phyloP scores from a whole-genome alignment of 768 basidiomycete species.

The Lyophyllum semitale region DNA sequence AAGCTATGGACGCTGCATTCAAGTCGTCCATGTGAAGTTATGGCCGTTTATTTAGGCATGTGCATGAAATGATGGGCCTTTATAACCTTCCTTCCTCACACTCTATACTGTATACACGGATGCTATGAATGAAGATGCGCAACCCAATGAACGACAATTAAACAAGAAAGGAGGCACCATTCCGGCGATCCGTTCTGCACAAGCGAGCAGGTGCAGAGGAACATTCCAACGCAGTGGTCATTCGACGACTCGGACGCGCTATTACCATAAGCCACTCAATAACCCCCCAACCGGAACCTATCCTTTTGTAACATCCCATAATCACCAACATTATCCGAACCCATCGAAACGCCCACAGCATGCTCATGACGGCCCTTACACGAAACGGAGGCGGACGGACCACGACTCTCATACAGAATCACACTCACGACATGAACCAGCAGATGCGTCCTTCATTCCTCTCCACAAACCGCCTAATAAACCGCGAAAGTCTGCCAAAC shows the following conservation, averaged over 20 bases:
- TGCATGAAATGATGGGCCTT: too few species aligned
- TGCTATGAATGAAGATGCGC: conserved; percentile 21
- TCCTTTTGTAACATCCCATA: background rate
- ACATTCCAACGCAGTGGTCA: background rate
- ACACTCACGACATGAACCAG: background rate
- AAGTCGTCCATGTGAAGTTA: background rate
- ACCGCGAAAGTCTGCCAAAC: background rate
- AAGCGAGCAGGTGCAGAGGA: background rate
- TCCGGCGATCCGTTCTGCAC: conserved; percentile 7
- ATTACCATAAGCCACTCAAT: conserved; percentile 1
- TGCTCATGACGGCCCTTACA: background rate
- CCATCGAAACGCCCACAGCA: background rate
- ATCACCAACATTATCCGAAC: background rate
- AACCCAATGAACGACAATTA: conserved; percentile 16
- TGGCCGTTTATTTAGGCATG: too few species aligned
- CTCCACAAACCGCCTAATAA: background rate
- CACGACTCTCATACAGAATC: background rate
- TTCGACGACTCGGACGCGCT: background rate
- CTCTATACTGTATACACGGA: conserved; percentile 2
- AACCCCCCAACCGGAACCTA: background rate
- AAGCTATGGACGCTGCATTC: background rate
- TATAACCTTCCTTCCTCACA: conserved; percentile 8
- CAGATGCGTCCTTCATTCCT: background rate
- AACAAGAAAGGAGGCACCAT: conserved; percentile 13
- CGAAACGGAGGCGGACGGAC: conserved; percentile 10